phyloP scores from a whole-genome alignment of 805 yeast species.

The Saccharomycopsis microspora region DNA sequence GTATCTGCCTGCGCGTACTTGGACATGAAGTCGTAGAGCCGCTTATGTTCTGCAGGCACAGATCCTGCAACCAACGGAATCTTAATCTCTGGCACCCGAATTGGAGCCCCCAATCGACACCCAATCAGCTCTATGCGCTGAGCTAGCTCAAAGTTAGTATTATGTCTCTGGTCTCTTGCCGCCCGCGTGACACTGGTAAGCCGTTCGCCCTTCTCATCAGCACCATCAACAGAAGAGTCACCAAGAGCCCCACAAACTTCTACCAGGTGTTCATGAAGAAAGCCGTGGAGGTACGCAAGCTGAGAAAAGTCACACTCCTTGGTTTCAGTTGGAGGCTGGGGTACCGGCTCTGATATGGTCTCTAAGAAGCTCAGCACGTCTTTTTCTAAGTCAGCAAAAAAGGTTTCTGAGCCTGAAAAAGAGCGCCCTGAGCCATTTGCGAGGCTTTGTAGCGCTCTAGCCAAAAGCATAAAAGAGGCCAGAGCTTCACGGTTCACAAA shows the following conservation, averaged over 20 bases:
- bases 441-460: conserved; percentile 31
- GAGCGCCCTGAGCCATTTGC: conserved; percentile 68
- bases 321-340: not conserved
- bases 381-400: conserved; percentile 17
- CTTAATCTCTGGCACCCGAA: conserved; percentile 21
- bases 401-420: conserved; percentile 29
- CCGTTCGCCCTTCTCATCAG: not conserved
- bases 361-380: not conserved
- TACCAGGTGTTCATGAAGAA: conserved; percentile 4
- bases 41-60: too few relatives aligned
- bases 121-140: not conserved
- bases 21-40: conserved; percentile 60
- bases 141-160: not conserved
- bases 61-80: too few relatives aligned
- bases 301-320: not conserved
- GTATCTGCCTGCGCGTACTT: conserved; percentile 41
- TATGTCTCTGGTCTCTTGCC: not conserved
- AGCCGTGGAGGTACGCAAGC: not conserved
- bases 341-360: conserved; percentile 2
- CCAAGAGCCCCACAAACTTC: conserved; percentile 25
- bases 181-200: not conserved
- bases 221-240: conserved; percentile 25
- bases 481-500: not conserved
- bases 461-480: conserved; percentile 1
- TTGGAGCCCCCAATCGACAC: not conserved